phyloP scores from a whole-genome alignment of 352 stramenopile genomes.

The Pythium rhizo-oryzae region DNA sequence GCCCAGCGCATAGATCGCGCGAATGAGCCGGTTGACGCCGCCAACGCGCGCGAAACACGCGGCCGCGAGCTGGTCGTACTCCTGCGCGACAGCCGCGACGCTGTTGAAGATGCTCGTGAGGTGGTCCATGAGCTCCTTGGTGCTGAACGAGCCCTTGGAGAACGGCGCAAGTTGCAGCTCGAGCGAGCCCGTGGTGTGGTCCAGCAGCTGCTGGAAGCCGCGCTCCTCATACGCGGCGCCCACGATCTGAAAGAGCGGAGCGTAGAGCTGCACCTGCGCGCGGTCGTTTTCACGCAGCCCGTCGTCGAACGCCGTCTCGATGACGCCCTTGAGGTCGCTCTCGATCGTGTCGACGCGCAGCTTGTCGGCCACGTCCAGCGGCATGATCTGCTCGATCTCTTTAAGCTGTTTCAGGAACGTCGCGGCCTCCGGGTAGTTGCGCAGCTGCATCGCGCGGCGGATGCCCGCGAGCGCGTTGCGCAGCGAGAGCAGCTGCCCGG shows the following conservation, averaged over 20 bases:
- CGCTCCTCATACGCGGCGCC: conserved; percentile 66
- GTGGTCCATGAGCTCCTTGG: conserved; percentile 74
- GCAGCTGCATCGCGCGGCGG: conserved; percentile 73
- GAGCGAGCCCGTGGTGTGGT: conserved; percentile 46
- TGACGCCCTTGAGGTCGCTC: conserved; percentile 77
- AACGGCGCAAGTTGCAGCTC: conserved; percentile 39
- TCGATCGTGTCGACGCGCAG: conserved; percentile 85
- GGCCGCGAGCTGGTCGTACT: conserved; percentile 54
- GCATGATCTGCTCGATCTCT: conserved; percentile 72
- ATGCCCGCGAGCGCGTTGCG: conserved; percentile 78
- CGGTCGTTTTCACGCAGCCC: conserved; percentile 50
- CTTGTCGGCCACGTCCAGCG: conserved; percentile 81
- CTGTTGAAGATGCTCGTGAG: conserved; percentile 79
- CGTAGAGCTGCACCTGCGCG: conserved; percentile 60
- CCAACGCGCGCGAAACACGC: conserved; percentile 58
- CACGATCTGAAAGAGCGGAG: conserved; percentile 78
- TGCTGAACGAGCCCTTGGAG: conserved; percentile 59
- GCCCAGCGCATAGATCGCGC: conserved; percentile 57
- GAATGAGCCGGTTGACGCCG: conserved; percentile 55
- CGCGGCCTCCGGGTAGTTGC: conserved; percentile 71
- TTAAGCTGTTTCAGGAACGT: conserved; percentile 78
- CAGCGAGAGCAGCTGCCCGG: conserved; percentile 72
- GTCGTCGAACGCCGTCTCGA: conserved; percentile 70
- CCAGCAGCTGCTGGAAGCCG: conserved; percentile 58
- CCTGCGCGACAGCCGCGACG: conserved; percentile 64